Percentiles rank a stretch among this genome's conserved stretches.
phyloP scores from a whole-genome alignment of 345 rosid genomes.

The Carallia pectinifolia region DNA sequence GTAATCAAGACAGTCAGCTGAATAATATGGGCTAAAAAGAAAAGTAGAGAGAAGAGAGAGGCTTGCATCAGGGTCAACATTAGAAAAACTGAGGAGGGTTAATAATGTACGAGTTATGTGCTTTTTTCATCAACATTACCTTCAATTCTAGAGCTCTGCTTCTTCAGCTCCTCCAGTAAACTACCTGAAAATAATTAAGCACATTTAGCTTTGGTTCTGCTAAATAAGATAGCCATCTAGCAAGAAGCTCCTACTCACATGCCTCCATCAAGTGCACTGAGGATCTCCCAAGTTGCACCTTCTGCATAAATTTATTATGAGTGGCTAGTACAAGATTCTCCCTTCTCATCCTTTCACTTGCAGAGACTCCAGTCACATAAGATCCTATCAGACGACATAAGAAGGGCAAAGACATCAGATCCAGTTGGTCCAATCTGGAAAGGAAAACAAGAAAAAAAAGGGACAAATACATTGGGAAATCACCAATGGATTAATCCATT shows the following conservation, averaged over 20 bases:
- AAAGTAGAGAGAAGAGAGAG: neutral
- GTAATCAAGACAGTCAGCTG: no score
- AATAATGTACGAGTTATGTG: neutral
- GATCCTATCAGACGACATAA: constrained; percentile 11
- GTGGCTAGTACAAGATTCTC: no score
- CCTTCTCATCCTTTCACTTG: constrained; percentile 87
- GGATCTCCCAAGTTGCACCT: no score
- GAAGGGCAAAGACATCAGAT: constrained; percentile 7
- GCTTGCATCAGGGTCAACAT: no score
- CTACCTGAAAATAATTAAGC: no score
- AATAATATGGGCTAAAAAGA: no score
- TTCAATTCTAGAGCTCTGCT: constrained; percentile 59
- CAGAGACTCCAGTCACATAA: constrained; percentile 93
- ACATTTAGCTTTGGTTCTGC: no score
- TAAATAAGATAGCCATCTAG: no score
- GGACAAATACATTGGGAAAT: neutral
- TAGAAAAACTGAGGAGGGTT: neutral
- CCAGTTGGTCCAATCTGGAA: neutral
- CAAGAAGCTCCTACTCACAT: no score
- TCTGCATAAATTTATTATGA: no score
- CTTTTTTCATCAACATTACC: constrained; percentile 66
- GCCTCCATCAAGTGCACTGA: no score
- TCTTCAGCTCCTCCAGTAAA: constrained; percentile 26
- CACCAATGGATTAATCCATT: constrained; percentile 92
- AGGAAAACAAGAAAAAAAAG: neutral